A percentile compares a stretch with the other conserved stretches of the same genome.
Evolutionary conservation across 768 basidiomycete species (phyloP).

Genomic region (Hysterangium stoloniferum): DNA sequence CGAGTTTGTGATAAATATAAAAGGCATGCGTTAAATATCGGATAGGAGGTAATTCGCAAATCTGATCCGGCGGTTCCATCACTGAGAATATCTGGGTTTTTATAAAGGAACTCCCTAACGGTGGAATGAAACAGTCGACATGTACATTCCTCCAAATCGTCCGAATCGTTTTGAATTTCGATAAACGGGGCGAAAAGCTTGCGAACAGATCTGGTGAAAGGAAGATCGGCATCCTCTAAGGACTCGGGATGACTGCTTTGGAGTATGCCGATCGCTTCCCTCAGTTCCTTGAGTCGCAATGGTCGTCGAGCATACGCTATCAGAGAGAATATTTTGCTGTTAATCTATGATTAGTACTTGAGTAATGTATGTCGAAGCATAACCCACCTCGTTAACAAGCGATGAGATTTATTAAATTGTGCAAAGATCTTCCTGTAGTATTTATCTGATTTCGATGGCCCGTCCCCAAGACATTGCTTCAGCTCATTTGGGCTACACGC

Average conservation of each 20-base stretch:
- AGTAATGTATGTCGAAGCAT: not conserved
- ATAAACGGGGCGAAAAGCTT: not conserved
- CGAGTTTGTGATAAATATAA: conserved; percentile 20
- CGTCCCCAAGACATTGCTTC: conserved; percentile 14
- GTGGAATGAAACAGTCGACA: conserved; percentile 25
- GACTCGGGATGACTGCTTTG: not conserved
- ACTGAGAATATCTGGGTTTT: conserved; percentile 17
- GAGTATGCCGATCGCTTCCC: conserved; percentile 20
- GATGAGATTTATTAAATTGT: not conserved
- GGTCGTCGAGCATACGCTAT: conserved; percentile 22
- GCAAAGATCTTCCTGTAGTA: not conserved
- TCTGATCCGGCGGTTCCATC: no score
- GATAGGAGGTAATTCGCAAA: conserved; percentile 14
- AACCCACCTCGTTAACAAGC: not conserved
- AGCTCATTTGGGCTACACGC: conserved; percentile 16
- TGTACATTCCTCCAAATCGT: not conserved
- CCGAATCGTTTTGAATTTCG: not conserved
- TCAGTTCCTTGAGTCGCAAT: conserved; percentile 21
- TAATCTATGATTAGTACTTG: no score
- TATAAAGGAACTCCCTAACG: conserved; percentile 20
- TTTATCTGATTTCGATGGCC: not conserved
- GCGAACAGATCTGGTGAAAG: not conserved
- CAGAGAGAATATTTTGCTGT: conserved; percentile 24
- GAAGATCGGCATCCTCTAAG: not conserved
- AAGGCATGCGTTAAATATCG: conserved; percentile 20